Conservation (phyloP, 352 stramenopile species). For the Phytophthora foliorum region DNA sequence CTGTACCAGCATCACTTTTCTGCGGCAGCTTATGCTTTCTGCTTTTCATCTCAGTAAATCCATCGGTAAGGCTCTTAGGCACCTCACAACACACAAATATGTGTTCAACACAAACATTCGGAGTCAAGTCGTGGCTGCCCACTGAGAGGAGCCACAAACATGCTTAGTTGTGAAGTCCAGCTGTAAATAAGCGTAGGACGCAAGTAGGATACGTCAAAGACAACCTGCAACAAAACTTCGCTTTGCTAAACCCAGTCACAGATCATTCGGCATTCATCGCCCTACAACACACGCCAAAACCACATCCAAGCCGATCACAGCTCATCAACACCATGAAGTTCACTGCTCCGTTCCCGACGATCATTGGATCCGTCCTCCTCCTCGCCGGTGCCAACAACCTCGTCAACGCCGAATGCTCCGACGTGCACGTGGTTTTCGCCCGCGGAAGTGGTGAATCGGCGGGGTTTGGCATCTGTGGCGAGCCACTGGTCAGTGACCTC, state of each 20-base stretch:
- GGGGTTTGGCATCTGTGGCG: conserved; percentile 41
- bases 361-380: not conserved
- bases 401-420: not conserved
- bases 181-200: not conserved
- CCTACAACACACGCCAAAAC: not conserved
- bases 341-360: not conserved
- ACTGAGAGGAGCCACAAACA: not conserved
- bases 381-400: not conserved
- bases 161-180: not conserved
- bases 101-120: not conserved
- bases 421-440: conserved; percentile 32
- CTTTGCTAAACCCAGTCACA: not conserved
- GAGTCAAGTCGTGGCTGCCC: not conserved
- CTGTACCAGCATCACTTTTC: not conserved
- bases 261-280: not conserved
- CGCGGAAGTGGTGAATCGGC: conserved; percentile 40
- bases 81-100: not conserved
- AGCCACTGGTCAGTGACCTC: conserved; percentile 42
- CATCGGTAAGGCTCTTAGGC: no score
- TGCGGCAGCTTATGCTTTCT: no score
- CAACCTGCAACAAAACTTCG: not conserved
- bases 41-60: no score
- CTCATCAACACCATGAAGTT: conserved; percentile 13
- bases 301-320: not conserved
- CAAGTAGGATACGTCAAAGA: not conserved